Conservation (phyloP, 768 basidiomycete genomes). For the Ephemerocybe angulata region DNA sequence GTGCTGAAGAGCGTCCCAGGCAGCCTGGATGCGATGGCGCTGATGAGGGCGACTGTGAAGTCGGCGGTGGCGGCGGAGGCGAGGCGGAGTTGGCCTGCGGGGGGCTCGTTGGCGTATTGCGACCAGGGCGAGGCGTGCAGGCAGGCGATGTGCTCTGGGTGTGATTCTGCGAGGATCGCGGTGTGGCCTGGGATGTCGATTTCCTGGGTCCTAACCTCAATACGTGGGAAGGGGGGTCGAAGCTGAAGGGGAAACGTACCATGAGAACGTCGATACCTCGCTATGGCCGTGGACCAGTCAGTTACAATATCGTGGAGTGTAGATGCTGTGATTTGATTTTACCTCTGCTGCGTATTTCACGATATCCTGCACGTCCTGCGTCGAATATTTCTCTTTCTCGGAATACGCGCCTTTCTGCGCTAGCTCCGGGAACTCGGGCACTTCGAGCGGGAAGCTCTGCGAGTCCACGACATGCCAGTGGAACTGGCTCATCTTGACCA, state of each 20-base stretch:
- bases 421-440: constrained; percentile 60
- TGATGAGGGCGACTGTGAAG: constrained; percentile 56
- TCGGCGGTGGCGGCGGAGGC: constrained; percentile 55
- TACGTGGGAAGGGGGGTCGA: constrained; percentile 2
- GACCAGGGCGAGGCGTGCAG: constrained; percentile 52
- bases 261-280: constrained; percentile 70
- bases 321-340: constrained; percentile 25
- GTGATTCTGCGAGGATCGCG: constrained; percentile 52
- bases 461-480: constrained; percentile 85
- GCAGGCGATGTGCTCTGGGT: constrained; percentile 78
- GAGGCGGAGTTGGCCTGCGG: constrained; percentile 78
- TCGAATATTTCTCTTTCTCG: constrained; percentile 45
- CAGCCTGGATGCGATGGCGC: constrained; percentile 46
- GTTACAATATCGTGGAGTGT: background rate
- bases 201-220: constrained; percentile 41
- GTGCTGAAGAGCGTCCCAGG: constrained; percentile 68
- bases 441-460: constrained; percentile 70
- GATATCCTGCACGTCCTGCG: constrained; percentile 52
- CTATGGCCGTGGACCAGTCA: constrained; percentile 27
- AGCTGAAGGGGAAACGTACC: constrained; percentile 38
- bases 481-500: constrained; percentile 72
- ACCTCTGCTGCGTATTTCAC: constrained; percentile 65
- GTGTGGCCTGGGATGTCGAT: constrained; percentile 87
- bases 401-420: constrained; percentile 68
- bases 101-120: constrained; percentile 67